Percentiles rank a stretch among this genome's conserved stretches.
Evolutionary conservation across 441 rosid species (phyloP).

Genomic region (Adansonia rubrostipa): DNA sequence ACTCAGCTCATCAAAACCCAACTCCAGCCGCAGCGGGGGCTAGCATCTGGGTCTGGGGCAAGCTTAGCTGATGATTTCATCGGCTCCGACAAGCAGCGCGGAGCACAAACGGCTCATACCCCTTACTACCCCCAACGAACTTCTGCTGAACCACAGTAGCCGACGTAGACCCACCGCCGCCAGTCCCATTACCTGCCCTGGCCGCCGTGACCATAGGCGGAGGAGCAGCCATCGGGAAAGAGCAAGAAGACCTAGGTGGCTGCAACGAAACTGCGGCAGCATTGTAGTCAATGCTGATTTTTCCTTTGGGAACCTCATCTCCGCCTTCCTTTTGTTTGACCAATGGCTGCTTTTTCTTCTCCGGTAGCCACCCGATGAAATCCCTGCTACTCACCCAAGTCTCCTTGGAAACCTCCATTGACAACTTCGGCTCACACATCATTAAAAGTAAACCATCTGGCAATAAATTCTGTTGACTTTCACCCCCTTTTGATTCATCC

Average conservation of each 20-base stretch:
- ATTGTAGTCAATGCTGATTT: slow-evolving; percentile 42
- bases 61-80: slow-evolving; percentile 65
- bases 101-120: slow-evolving; percentile 65
- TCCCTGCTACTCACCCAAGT: slow-evolving; percentile 93
- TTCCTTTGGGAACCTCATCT: slow-evolving; percentile 45
- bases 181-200: slow-evolving; percentile 30
- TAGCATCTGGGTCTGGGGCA: slow-evolving; percentile 53
- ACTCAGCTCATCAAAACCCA: slow-evolving; percentile 56
- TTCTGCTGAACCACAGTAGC: slow-evolving; percentile 60
- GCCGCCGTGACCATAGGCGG: slow-evolving; percentile 40
- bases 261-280: slow-evolving; percentile 51
- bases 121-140: slow-evolving; percentile 56
- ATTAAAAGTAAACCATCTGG: slow-evolving; percentile 84
- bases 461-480: slow-evolving; percentile 38
- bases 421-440: slow-evolving; percentile 98
- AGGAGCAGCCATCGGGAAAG: slow-evolving; percentile 50
- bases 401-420: slow-evolving; percentile 95
- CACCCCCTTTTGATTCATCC: slow-evolving; percentile 43
- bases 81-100: slow-evolving; percentile 95
- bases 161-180: slow-evolving; percentile 41
- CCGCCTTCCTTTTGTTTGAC: slow-evolving; percentile 48
- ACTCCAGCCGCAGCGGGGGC: slow-evolving; percentile 79
- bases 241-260: slow-evolving; percentile 80
- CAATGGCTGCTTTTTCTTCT: slow-evolving; percentile 47
- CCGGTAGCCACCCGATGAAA: slow-evolving; percentile 77